These are phyloP conservation scores for Aristolochia fimbriata DNA, from an alignment of 164 flowering plant species.

Conservation along the genomic window DNA sequence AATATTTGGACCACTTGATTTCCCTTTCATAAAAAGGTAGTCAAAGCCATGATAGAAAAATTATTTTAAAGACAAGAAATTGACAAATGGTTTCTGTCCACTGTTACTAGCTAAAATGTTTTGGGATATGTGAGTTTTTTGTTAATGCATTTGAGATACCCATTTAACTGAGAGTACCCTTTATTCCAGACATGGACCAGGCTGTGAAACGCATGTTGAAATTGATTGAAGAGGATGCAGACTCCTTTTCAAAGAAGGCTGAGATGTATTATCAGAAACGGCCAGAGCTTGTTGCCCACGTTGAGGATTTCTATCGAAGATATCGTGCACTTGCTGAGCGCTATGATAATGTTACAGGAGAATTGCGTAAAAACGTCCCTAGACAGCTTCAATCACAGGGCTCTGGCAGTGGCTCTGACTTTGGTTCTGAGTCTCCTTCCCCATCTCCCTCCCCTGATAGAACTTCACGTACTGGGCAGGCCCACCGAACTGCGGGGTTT, in stretches of 20 bases:
- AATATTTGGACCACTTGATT: too few species aligned
- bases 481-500: slow-evolving; percentile 71
- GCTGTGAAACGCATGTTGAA: slow-evolving; percentile 71
- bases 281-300: slow-evolving; percentile 63
- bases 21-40: too few species aligned
- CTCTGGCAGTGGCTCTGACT: slow-evolving; percentile 43
- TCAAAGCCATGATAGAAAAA: too few species aligned
- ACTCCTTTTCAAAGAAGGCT: slow-evolving; percentile 81
- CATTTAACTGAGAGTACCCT: neutral
- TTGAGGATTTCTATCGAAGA: slow-evolving; percentile 80
- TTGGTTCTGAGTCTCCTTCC: slow-evolving; percentile 35
- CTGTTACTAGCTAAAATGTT: too few species aligned
- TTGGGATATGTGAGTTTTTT: too few species aligned
- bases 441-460: slow-evolving; percentile 30
- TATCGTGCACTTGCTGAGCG: slow-evolving; percentile 87
- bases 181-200: slow-evolving; percentile 70
- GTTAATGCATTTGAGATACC: too few species aligned
- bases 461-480: slow-evolving; percentile 25
- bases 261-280: slow-evolving; percentile 87
- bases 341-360: slow-evolving; percentile 77
- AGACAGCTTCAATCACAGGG: slow-evolving; percentile 61
- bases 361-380: slow-evolving; percentile 49
- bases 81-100: too few species aligned
- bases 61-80: too few species aligned
- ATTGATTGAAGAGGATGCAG: slow-evolving; percentile 89